Evolutionary conservation across 768 basidiomycete genomes (phyloP).

Genomic region (Suillus lakei): DNA sequence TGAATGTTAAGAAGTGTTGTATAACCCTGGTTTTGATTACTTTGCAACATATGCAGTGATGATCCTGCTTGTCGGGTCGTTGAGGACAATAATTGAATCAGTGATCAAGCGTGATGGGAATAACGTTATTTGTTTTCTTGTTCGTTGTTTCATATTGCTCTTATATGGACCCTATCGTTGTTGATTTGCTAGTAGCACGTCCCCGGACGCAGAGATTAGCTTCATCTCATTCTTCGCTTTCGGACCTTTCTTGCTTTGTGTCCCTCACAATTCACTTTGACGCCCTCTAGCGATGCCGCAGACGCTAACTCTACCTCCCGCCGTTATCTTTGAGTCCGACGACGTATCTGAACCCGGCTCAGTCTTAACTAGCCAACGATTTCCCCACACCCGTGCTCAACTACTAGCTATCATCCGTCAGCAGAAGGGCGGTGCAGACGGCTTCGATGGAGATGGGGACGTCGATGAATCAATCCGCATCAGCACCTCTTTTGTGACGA

Average conservation of each 20-base stretch:
- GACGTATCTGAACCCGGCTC: constrained; percentile 21
- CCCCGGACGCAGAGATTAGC: constrained; percentile 28
- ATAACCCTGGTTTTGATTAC: not conserved
- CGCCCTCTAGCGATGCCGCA: constrained; percentile 29
- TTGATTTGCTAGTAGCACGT: constrained; percentile 26
- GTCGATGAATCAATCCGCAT: constrained; percentile 57
- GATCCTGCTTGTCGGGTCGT: not conserved
- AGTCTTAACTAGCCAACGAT: constrained; percentile 43
- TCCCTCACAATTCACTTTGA: constrained; percentile 2
- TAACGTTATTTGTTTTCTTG: constrained; percentile 32
- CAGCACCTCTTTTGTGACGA: constrained; percentile 64
- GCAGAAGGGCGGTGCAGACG: constrained; percentile 60
- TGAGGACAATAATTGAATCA: constrained; percentile 5
- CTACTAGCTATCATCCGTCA: constrained; percentile 75
- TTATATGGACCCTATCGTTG: constrained; percentile 16
- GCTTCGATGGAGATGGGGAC: constrained; percentile 61
- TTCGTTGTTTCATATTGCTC: constrained; percentile 15
- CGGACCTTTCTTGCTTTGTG: constrained; percentile 3
- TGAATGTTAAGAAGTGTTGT: constrained; percentile 30
- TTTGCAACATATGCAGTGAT: not conserved
- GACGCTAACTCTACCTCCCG: constrained; percentile 26
- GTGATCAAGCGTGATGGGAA: not conserved
- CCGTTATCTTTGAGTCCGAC: constrained; percentile 23
- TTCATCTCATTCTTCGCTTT: constrained; percentile 18
- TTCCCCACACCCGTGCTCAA: constrained; percentile 85